Conservation (phyloP, 2,329 filamentous ascomycete species). For the Zymoseptoria crescenta region DNA sequence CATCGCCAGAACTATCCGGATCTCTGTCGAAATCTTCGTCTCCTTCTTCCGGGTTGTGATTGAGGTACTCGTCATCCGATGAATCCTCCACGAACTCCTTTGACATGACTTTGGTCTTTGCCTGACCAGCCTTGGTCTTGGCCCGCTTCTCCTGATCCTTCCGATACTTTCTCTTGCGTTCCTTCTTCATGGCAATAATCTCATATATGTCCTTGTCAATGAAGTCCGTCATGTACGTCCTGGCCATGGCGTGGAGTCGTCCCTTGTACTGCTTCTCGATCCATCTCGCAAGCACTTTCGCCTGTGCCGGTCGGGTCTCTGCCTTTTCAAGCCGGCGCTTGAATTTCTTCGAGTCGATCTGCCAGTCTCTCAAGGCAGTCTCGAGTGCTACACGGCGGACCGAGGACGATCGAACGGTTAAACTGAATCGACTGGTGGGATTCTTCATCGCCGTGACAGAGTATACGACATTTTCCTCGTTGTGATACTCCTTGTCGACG, state of each 20-base stretch:
- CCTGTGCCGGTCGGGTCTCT: conserved; percentile 12
- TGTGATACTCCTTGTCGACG: conserved; percentile 16
- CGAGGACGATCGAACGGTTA: conserved; percentile 5
- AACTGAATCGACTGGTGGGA: conserved; percentile 21
- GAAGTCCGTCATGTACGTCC: conserved; percentile 11
- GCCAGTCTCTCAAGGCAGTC: conserved; percentile 20
- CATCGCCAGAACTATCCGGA: not conserved
- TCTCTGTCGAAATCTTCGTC: not conserved
- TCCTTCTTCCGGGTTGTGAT: not conserved
- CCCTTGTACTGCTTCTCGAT: conserved; percentile 10
- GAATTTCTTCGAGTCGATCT: conserved; percentile 9
- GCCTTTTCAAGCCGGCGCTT: conserved; percentile 13
- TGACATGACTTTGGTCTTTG: not conserved
- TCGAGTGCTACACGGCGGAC: conserved; percentile 25
- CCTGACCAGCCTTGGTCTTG: not conserved
- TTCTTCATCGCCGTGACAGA: conserved; percentile 23
- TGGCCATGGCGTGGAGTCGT: conserved; percentile 7
- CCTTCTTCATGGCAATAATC: conserved; percentile 9
- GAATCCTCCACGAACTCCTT: not conserved
- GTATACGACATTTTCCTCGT: conserved; percentile 32
- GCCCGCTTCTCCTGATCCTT: not conserved
- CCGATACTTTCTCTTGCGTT: conserved; percentile 3
- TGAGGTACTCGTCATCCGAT: not conserved
- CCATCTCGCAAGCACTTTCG: conserved; percentile 11
- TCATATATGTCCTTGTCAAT: conserved; percentile 15